Conservation (phyloP, 2,329 filamentous ascomycete species). For the Colletotrichum sublineola region DNA sequence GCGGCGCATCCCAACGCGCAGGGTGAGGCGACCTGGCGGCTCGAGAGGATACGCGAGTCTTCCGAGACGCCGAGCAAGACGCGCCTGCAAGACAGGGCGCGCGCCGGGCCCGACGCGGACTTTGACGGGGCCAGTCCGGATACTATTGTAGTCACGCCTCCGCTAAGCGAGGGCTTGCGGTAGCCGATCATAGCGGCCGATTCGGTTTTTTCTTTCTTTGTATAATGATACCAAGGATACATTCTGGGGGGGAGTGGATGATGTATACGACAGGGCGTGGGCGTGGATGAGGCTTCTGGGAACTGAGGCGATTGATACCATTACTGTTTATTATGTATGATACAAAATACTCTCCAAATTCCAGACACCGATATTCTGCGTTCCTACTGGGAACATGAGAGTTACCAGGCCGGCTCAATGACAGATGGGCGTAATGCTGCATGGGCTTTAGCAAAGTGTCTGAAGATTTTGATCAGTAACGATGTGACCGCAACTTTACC, state of each 20-base stretch:
- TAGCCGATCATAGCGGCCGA: background rate
- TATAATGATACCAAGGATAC: constrained; percentile 31
- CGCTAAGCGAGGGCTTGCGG: constrained; percentile 8
- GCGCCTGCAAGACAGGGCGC: background rate
- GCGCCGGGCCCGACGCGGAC: constrained; percentile 14
- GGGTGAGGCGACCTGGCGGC: constrained; percentile 26
- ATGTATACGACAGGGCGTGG: background rate
- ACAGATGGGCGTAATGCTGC: background rate
- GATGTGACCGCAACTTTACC: background rate
- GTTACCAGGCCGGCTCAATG: background rate
- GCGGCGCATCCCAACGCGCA: constrained; percentile 21
- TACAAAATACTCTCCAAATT: background rate
- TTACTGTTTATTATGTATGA: background rate
- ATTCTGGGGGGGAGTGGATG: background rate
- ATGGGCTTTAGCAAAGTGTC: background rate
- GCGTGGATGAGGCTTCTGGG: background rate
- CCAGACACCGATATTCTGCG: background rate
- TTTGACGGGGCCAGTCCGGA: constrained; percentile 40
- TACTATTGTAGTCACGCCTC: constrained; percentile 39
- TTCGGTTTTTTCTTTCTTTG: constrained; percentile 7
- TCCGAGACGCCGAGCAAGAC: constrained; percentile 36
- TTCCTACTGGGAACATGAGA: background rate
- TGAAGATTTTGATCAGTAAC: no score
- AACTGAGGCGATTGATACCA: background rate
- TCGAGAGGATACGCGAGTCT: constrained; percentile 36